phyloP scores from a whole-genome alignment of 2,329 filamentous ascomycete genomes.

The Fusarium xylarioides region DNA sequence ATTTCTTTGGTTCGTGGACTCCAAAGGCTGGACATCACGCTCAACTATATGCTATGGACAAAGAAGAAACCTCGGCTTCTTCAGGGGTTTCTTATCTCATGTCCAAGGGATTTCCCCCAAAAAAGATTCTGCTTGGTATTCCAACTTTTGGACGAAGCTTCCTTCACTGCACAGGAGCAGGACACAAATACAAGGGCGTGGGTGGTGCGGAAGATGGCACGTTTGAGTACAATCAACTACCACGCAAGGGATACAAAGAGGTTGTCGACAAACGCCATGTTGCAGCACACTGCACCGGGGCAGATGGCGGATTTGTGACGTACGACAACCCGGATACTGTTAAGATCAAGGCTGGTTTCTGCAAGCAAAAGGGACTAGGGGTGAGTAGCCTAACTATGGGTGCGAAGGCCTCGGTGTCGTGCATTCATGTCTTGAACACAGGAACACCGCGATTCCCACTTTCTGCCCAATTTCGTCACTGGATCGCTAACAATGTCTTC shows the following conservation, averaged over 20 bases:
- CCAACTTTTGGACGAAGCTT: constrained; percentile 82
- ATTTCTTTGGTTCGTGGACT: constrained; percentile 79
- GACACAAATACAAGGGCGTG: constrained; percentile 65
- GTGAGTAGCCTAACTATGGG: constrained; percentile 51
- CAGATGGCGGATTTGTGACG: constrained; percentile 79
- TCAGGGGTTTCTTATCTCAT: constrained; percentile 73
- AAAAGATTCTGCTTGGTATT: constrained; percentile 79
- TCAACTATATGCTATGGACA: constrained; percentile 72
- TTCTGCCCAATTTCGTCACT: background rate
- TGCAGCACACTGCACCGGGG: constrained; percentile 77
- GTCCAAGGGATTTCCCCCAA: constrained; percentile 70
- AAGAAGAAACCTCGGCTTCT: constrained; percentile 72
- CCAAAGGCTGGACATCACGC: constrained; percentile 76
- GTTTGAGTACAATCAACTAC: constrained; percentile 79
- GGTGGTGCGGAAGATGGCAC: constrained; percentile 70
- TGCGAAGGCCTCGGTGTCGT: constrained; percentile 10
- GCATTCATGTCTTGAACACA: constrained; percentile 20
- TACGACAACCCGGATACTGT: constrained; percentile 85
- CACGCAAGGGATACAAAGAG: constrained; percentile 69
- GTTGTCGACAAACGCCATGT: constrained; percentile 72
- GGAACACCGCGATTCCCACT: constrained; percentile 18
- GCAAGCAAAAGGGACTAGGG: constrained; percentile 74
- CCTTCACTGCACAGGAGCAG: constrained; percentile 69
- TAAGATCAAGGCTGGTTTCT: constrained; percentile 77
- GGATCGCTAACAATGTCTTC: constrained; percentile 31